Base-by-base conservation (phyloP, 2,329 filamentous ascomycete genomes). In the Colletotrichum camelliae region DNA sequence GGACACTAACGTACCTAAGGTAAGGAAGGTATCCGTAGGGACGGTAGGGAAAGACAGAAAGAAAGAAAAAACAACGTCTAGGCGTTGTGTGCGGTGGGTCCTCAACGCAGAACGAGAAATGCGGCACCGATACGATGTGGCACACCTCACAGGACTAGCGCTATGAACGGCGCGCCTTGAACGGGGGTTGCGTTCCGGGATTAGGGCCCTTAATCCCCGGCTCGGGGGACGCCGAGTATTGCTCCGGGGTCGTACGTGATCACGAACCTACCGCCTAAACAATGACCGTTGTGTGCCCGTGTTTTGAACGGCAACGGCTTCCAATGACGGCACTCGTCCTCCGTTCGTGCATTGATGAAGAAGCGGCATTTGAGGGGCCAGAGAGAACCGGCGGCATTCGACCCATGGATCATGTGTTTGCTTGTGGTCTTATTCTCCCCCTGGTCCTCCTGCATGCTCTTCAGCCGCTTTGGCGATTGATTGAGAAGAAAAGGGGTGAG, bases 141-240 rank as follows among this genome's bases (percentile, higher is more conserved):
- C 55, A 66, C 61, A 62, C 31, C 24, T 61, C 18, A 27, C 18
- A 27, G 37, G 12, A 27, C 58, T n/a, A 52, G 43, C 43, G 43
- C n/a, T 52, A 21, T n/a, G 43, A 52, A 52, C 52, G 35, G 29
- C 33, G 48, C 9, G 27, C 37, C 57, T 76, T 33, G 69, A 64
- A 52, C 64, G 62, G 73, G 62, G 39, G n/a, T 33, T 33, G n/a
- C 39, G 31, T 67, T 64, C 73, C 73, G 70, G 73, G 43, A 67
- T 58, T 58, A 61, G 31, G 64, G 70, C 61, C 24, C 43, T 70
- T n/a, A 61, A n/a, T 27, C n/a, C 65, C 70, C 62, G 62, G 39
- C 39, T 75, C 73, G 73, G 64, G 33, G 33, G 58, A 43, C 57
- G 48, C 64, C 73, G 73, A 67, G 31, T 62, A 31, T n/a, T 60